phyloP scores from a whole-genome alignment of 768 basidiomycete species.

The Tephrocybe sp. region DNA sequence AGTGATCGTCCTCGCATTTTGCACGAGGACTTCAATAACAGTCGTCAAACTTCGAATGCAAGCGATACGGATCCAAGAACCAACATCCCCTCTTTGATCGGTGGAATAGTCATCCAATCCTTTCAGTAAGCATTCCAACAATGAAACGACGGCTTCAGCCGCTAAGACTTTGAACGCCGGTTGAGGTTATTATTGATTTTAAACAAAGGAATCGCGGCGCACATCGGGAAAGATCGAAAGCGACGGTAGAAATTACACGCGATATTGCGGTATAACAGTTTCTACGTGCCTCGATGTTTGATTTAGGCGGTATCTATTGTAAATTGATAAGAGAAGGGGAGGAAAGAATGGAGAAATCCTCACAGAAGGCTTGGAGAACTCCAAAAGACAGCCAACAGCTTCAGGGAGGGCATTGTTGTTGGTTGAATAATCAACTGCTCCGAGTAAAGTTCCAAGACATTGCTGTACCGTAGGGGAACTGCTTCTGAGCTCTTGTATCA shows the following conservation, averaged over 20 bases:
- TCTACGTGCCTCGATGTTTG: constrained; percentile 58
- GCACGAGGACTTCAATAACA: constrained; percentile 52
- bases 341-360: constrained; percentile 21
- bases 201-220: constrained; percentile 15
- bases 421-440: constrained; percentile 62
- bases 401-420: constrained; percentile 54
- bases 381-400: constrained; percentile 58
- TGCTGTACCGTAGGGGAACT: constrained; percentile 63
- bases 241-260: constrained; percentile 37
- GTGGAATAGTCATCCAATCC: constrained; percentile 89
- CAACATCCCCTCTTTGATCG: constrained; percentile 95
- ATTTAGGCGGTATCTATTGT: constrained; percentile 21
- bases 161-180: constrained; percentile 43
- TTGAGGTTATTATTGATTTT: not conserved
- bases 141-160: constrained; percentile 39
- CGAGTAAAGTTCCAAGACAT: constrained; percentile 69
- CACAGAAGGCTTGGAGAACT: constrained; percentile 57
- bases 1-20: constrained; percentile 36
- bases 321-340: constrained; percentile 5
- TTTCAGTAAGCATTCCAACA: constrained; percentile 58
- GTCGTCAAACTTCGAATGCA: constrained; percentile 67
- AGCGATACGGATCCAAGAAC: constrained; percentile 89
- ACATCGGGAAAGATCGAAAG: constrained; percentile 15
- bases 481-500: constrained; percentile 60
- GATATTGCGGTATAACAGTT: constrained; percentile 46